These are phyloP conservation scores for Anthostomella pinea DNA, from an alignment of 2,329 filamentous ascomycete genomes.

Conservation along the genomic window DNA sequence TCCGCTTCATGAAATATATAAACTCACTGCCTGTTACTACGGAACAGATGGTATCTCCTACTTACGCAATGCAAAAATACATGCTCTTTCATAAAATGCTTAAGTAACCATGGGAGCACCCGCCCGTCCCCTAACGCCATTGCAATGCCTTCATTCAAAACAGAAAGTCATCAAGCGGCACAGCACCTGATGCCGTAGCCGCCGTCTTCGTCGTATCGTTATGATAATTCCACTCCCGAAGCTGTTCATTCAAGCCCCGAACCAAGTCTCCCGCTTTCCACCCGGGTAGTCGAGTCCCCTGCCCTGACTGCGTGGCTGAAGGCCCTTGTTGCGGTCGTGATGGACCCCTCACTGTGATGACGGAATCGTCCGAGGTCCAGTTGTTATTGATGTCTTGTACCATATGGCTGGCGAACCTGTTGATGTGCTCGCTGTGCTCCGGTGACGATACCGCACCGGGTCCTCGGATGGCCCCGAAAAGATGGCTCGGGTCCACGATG, in stretches of 20 bases:
- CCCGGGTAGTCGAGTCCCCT: conserved; percentile 29
- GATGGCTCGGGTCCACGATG: conserved; percentile 14
- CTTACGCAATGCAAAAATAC: too few species aligned
- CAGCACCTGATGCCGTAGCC: conserved; percentile 6
- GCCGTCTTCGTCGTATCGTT: conserved; percentile 15
- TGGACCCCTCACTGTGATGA: conserved; percentile 39
- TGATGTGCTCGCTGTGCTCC: conserved; percentile 31
- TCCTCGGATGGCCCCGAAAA: conserved; percentile 22
- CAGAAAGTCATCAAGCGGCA: conserved; percentile 19
- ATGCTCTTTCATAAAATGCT: too few species aligned
- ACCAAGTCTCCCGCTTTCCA: conserved; percentile 18
- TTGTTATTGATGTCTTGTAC: conserved; percentile 42
- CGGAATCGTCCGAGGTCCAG: conserved; percentile 38
- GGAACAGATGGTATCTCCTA: too few species aligned
- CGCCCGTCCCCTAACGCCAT: too few species aligned
- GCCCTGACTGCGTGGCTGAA: conserved; percentile 34
- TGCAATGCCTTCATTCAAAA: too few species aligned
- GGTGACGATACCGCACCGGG: conserved; percentile 3
- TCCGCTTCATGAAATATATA: too few species aligned
- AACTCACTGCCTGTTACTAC: too few species aligned
- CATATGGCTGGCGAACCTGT: conserved; percentile 42
- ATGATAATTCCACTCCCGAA: conserved; percentile 24
- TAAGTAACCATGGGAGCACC: too few species aligned
- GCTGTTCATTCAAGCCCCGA: conserved; percentile 16
- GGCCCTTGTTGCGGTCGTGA: conserved; percentile 30